Percentiles rank a stretch among this genome's conserved stretches.
Evolutionary conservation across 805 yeast species (phyloP).

Genomic region (Lipomyces yamadae): DNA sequence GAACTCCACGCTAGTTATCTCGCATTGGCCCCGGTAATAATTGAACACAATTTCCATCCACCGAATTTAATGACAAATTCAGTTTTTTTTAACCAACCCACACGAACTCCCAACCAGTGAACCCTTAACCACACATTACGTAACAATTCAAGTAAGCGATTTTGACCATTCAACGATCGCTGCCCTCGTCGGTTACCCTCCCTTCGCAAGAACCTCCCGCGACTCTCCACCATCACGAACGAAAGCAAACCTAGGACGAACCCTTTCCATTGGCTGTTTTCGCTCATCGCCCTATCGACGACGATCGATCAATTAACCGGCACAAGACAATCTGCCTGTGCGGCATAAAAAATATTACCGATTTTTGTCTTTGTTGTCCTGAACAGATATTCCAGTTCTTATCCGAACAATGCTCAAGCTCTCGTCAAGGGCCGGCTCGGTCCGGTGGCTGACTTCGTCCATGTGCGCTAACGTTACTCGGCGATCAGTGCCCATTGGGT

Average conservation of each 20-base stretch:
- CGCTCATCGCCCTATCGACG: too few species aligned
- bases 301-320: too few species aligned
- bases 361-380: too few species aligned
- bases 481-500: background rate
- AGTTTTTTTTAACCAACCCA: background rate
- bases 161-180: slow-evolving; percentile 17
- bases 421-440: background rate
- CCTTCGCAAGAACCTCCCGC: background rate
- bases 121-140: background rate
- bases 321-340: too few species aligned
- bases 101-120: background rate
- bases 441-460: slow-evolving; percentile 4
- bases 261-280: too few species aligned
- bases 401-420: slow-evolving; percentile 10
- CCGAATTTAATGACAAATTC: background rate
- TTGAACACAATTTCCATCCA: too few species aligned
- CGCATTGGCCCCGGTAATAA: background rate
- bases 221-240: background rate
- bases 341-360: too few species aligned
- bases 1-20: background rate
- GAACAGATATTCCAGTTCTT: background rate
- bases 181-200: slow-evolving; percentile 3
- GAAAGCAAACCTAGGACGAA: too few species aligned
- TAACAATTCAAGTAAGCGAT: background rate
- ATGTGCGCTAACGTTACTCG: background rate